Conservation (phyloP, 139 green algal species). For the Coccomyxa sp. region DNA sequence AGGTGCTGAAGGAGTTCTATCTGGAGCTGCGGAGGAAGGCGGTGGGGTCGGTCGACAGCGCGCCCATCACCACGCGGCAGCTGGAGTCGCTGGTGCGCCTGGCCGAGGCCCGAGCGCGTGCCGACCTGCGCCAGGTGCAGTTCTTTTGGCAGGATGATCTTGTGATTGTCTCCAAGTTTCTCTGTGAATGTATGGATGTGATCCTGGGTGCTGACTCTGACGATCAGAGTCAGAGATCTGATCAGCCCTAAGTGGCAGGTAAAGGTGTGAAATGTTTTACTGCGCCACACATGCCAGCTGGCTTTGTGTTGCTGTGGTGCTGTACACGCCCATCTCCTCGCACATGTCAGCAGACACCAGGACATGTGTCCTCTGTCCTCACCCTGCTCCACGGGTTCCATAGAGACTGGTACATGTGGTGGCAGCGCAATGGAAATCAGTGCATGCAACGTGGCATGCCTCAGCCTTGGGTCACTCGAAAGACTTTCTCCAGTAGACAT, state of each 20-base stretch:
- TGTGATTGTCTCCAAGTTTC: conserved; percentile 11
- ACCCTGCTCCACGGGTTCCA: too few relatives aligned
- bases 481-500: not conserved
- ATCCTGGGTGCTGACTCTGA: conserved; percentile 30
- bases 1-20: conserved; percentile 56
- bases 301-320: too few relatives aligned
- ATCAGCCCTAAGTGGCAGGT: too few relatives aligned
- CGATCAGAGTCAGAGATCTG: not conserved
- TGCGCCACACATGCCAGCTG: too few relatives aligned
- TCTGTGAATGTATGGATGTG: conserved; percentile 67
- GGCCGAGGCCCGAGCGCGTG: conserved; percentile 77
- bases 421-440: too few relatives aligned
- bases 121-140: conserved; percentile 60
- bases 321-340: too few relatives aligned
- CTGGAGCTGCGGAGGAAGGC: conserved; percentile 52
- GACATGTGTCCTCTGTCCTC: too few relatives aligned
- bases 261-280: too few relatives aligned
- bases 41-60: conserved; percentile 6
- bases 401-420: too few relatives aligned
- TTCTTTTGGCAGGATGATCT: not conserved
- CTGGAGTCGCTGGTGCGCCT: conserved; percentile 91
- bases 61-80: conserved; percentile 41
- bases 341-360: too few relatives aligned
- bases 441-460: too few relatives aligned
- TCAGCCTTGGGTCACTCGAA: too few relatives aligned